Evolutionary conservation across 2,329 filamentous ascomycete species (phyloP), one percentile per base, ranked within the genome.

Genomic region (Plenodomus lindquistii): DNA sequence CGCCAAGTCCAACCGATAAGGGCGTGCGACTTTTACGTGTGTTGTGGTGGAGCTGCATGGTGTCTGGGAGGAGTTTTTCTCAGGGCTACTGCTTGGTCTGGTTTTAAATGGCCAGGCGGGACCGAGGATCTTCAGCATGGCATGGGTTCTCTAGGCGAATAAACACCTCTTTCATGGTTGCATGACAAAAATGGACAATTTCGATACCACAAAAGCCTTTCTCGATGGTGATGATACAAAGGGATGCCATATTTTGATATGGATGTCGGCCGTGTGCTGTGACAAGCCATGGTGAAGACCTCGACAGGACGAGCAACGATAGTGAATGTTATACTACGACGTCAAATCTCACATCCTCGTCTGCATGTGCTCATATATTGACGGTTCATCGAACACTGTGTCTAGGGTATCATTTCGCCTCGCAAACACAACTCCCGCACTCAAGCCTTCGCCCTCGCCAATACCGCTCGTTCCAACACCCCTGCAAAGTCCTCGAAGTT

Each of bases 1-100:
- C 73, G 94, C 94, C 82, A 99, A 99, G 91, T 91, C 86, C 86
- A 99, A 99, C 88, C 90, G 94, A 88, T 99, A 97, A 92, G 92
- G 55, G 57, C 40, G 48, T 65, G 59, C 52, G 40, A 44, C 46
- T 45, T 52, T 31, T 31, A 18, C 35, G 35, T 37, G 44, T 54
- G 52, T 56, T 57, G 56, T 62, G 58, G 52, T 52, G 52, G 52
- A 31, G 31, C 44, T 56, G 57, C 54, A 57, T 59, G 60, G 60
- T 62, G 64, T 65, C 62, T 64, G 59, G 61, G 57, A 54, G 66
- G 67, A 69, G 66, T 71, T 70, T 67, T 59, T 61, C 54, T 50
- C 49, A 63, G 60, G 62, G 67, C 59, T 63, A 40, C 50, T 63
- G 37, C 50, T 51, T 52, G 49, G 62, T 65, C 61, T 61, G 60